Evolutionary conservation across 2,329 filamentous ascomycete species (phyloP).

Genomic region (Sporothrix pseudoabietina): DNA sequence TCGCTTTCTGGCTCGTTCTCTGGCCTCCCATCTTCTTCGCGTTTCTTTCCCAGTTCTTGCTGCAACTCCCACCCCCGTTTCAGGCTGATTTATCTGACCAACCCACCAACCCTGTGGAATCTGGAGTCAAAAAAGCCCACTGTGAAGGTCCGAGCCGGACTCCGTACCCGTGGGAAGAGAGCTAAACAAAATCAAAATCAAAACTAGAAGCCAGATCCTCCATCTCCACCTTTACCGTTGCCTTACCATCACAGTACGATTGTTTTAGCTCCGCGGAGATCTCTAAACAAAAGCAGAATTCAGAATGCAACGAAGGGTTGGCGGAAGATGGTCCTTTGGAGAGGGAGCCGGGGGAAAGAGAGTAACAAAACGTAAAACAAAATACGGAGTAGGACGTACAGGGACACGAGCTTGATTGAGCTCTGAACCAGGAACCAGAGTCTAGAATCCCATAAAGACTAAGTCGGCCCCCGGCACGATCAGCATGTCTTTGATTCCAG

Average conservation of each 20-base stretch:
- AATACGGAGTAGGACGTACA: neutral
- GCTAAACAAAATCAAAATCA: neutral
- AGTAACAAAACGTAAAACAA: neutral
- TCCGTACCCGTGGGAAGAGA: neutral
- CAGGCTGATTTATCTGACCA: slow-evolving; percentile 1
- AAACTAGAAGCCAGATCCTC: too few relatives aligned
- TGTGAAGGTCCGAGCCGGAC: neutral
- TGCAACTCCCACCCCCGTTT: neutral
- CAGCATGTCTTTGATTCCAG: neutral
- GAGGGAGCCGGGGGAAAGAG: neutral
- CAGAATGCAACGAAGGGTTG: neutral
- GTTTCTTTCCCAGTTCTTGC: neutral
- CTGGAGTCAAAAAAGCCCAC: neutral
- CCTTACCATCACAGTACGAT: too few relatives aligned
- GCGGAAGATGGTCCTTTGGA: neutral
- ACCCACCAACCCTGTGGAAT: neutral
- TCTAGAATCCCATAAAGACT: neutral
- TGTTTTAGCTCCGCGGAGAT: too few relatives aligned
- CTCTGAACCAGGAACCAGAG: neutral
- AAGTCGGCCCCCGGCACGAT: neutral
- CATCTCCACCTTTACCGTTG: too few relatives aligned
- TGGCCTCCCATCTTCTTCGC: neutral
- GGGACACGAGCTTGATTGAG: neutral
- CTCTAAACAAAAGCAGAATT: neutral
- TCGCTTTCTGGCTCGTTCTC: too few relatives aligned